These are phyloP conservation scores for Suhomyces tanzawaensis DNA, from an alignment of 805 yeast species.

Conservation along the genomic window DNA sequence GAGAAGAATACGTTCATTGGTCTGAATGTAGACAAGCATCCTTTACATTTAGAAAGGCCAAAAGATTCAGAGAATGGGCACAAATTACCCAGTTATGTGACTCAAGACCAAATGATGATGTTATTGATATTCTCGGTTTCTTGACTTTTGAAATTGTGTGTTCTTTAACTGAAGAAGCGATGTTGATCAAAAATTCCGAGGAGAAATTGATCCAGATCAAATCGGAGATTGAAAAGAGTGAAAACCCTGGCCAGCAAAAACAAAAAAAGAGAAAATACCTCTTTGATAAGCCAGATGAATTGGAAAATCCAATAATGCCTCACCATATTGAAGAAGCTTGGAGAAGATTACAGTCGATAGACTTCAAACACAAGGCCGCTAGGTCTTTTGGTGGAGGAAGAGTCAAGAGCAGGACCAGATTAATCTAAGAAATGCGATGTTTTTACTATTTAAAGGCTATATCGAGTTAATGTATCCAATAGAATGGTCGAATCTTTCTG, in stretches of 20 bases:
- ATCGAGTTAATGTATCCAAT: conserved; percentile 11
- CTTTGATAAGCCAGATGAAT: conserved; percentile 87
- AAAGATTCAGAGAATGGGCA: conserved; percentile 95
- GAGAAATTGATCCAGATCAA: conserved; percentile 42
- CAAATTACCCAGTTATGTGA: conserved; percentile 82
- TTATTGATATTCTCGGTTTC: conserved; percentile 91
- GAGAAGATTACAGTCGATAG: conserved; percentile 65
- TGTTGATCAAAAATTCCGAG: conserved; percentile 71
- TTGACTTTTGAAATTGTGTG: conserved; percentile 96
- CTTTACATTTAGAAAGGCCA: conserved; percentile 91
- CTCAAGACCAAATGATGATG: conserved; percentile 92
- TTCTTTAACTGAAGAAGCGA: conserved; percentile 86
- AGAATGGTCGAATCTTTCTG: conserved; percentile 18
- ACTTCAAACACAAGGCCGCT: conserved; percentile 58
- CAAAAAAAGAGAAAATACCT: conserved; percentile 50
- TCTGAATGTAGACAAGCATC: conserved; percentile 97
- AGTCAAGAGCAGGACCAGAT: conserved; percentile 49
- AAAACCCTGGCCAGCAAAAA: conserved; percentile 28
- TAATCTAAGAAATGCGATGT: conserved; percentile 32
- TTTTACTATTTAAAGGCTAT: background rate
- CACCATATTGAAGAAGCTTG: conserved; percentile 87
- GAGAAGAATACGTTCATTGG: conserved; percentile 98
- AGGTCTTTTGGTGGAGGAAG: conserved; percentile 73
- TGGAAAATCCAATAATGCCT: conserved; percentile 72
- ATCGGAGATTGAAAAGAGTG: conserved; percentile 17